Evolutionary conservation across 2,329 filamentous ascomycete genomes (phyloP).

Genomic region (Penicillium psychrosexuale): DNA sequence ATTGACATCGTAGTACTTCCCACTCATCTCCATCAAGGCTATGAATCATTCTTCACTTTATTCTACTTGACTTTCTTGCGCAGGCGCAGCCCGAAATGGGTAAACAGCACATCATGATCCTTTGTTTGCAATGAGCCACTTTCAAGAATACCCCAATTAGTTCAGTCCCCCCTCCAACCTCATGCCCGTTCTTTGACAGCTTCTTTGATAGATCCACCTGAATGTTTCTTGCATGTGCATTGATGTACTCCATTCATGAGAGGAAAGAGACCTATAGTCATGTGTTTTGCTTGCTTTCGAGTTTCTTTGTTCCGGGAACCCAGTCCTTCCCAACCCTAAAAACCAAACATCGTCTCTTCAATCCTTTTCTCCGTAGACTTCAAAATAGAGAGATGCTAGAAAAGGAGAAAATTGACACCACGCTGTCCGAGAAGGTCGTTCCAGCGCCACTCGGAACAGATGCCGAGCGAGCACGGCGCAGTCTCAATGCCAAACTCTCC

Average conservation of each 20-base stretch:
- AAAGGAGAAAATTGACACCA: background rate
- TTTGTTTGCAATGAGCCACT: background rate
- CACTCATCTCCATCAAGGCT: background rate
- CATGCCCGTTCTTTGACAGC: background rate
- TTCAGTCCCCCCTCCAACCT: background rate
- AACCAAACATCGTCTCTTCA: background rate
- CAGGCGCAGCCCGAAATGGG: background rate
- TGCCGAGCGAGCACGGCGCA: constrained; percentile 41
- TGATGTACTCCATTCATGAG: background rate
- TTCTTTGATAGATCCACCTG: background rate
- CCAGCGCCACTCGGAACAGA: constrained; percentile 31
- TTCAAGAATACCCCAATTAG: background rate
- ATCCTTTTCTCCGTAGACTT: background rate
- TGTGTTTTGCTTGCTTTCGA: background rate
- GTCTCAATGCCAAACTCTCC: constrained; percentile 50
- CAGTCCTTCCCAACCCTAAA: background rate
- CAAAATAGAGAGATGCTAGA: background rate
- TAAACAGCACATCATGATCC: background rate
- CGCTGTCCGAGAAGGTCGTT: constrained; percentile 15
- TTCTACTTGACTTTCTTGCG: background rate
- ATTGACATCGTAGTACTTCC: background rate
- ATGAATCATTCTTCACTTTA: background rate
- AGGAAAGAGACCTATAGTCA: background rate
- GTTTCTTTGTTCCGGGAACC: constrained; percentile 1
- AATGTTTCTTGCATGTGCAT: background rate